Conservation (phyloP, 2,329 filamentous ascomycete genomes). For the Fusarium sp. region DNA sequence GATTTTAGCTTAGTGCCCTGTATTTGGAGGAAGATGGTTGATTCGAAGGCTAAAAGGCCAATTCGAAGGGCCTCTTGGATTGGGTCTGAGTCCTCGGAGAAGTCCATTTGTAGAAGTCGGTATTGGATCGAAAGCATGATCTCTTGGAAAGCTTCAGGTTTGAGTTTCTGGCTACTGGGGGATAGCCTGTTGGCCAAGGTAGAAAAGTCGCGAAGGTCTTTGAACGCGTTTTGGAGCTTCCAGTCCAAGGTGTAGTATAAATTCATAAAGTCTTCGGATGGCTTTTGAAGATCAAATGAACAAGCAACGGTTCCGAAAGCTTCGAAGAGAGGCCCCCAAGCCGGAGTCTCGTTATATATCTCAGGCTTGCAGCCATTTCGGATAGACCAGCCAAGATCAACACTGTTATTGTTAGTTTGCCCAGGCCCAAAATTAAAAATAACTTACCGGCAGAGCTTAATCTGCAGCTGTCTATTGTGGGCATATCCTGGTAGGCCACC, state of each 20-base stretch:
- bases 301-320: slow-evolving; percentile 6
- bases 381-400: slow-evolving; percentile 50
- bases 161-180: slow-evolving; percentile 42
- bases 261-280: slow-evolving; percentile 11
- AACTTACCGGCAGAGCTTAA: slow-evolving; percentile 51
- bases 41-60: slow-evolving; percentile 51
- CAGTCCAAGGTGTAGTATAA: slow-evolving; percentile 39
- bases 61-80: slow-evolving; percentile 46
- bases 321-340: slow-evolving; percentile 38
- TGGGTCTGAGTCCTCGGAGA: slow-evolving; percentile 15
- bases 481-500: slow-evolving; percentile 46
- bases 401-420: slow-evolving; percentile 17
- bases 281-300: slow-evolving; percentile 8
- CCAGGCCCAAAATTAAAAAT: accelerated
- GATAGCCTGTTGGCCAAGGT: slow-evolving; percentile 44
- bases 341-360: slow-evolving; percentile 36
- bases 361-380: slow-evolving; percentile 45
- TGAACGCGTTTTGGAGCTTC: slow-evolving; percentile 46
- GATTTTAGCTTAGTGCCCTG: slow-evolving; percentile 39
- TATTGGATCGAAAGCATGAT: slow-evolving; percentile 52
- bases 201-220: slow-evolving; percentile 52
- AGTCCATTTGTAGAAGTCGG: slow-evolving; percentile 47
- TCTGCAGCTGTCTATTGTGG: slow-evolving; percentile 46
- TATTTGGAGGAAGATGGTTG: slow-evolving; percentile 48
- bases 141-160: slow-evolving; percentile 48